phyloP scores from a whole-genome alignment of 305 asterid species.

The Euphrasia arctica region DNA sequence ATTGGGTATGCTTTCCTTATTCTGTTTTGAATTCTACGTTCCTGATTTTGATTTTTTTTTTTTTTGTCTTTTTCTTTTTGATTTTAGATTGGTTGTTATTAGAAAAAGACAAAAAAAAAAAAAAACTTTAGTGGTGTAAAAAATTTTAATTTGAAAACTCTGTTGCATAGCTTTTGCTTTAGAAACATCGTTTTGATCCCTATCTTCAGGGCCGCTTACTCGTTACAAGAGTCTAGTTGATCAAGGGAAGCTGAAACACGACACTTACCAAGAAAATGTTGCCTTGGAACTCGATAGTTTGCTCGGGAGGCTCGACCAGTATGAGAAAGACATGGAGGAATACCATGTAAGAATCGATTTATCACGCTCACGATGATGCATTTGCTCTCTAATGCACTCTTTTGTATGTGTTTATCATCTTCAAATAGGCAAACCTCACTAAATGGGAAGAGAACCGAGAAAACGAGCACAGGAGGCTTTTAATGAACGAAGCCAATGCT shows the following conservation, averaged over 20 bases:
- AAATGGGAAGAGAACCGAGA: slow-evolving; percentile 82
- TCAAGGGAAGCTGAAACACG: slow-evolving; percentile 82
- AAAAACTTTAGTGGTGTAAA: too few relatives aligned
- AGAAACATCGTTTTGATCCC: slow-evolving; percentile 25
- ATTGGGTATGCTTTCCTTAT: not conserved
- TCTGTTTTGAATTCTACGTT: too few relatives aligned
- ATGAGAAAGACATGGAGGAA: slow-evolving; percentile 88
- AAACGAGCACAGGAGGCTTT: slow-evolving; percentile 60
- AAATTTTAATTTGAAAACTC: not conserved
- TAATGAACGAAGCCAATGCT: slow-evolving; percentile 75
- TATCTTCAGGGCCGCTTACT: slow-evolving; percentile 67
- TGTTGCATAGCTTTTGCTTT: not conserved
- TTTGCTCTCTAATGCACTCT: not conserved
- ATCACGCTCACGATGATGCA: slow-evolving; percentile 15
- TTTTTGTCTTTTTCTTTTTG: not conserved
- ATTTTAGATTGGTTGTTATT: not conserved
- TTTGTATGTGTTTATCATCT: slow-evolving; percentile 20
- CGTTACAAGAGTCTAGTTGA: slow-evolving; percentile 72
- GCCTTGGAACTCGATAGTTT: slow-evolving; percentile 73
- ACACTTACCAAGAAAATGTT: slow-evolving; percentile 83
- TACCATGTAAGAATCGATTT: slow-evolving; percentile 52
- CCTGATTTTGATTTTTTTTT: too few relatives aligned
- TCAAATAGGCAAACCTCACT: slow-evolving; percentile 57
- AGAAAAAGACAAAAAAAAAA: too few relatives aligned
- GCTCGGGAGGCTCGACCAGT: slow-evolving; percentile 70